phyloP scores from a whole-genome alignment of 2,329 filamentous ascomycete species.

The Xylaria sp. region DNA sequence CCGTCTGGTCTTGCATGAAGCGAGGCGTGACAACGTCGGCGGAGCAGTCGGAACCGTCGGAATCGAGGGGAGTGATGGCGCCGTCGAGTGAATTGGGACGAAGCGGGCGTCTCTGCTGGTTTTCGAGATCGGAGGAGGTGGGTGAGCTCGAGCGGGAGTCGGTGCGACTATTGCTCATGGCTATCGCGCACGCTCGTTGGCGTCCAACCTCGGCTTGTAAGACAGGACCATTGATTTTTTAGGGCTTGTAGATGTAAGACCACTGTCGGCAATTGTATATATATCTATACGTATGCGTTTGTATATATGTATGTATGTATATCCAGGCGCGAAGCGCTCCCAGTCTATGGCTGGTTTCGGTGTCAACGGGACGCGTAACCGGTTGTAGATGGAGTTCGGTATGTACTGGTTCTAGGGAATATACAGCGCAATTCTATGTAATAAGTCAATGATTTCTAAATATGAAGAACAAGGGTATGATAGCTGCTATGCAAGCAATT shows the following conservation, averaged over 20 bases:
- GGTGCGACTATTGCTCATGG: slow-evolving; percentile 33
- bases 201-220: slow-evolving; percentile 11
- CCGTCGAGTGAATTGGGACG: slow-evolving; percentile 46
- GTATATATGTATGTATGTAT: background rate
- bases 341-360: background rate
- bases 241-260: background rate
- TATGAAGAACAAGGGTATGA: background rate
- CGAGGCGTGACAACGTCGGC: slow-evolving; percentile 62
- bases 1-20: slow-evolving; percentile 67
- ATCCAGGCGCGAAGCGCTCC: too few relatives aligned
- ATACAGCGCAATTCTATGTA: slow-evolving; percentile 5
- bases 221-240: slow-evolving; percentile 16
- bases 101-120: slow-evolving; percentile 40
- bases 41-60: slow-evolving; percentile 48
- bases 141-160: slow-evolving; percentile 28
- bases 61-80: slow-evolving; percentile 54
- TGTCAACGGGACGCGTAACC: background rate
- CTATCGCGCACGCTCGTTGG: slow-evolving; percentile 22
- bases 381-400: background rate
- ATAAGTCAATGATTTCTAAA: background rate
- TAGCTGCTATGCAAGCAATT: background rate
- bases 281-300: background rate
- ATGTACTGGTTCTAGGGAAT: background rate
- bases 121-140: slow-evolving; percentile 45
- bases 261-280: background rate